A percentile compares a stretch with the other conserved stretches of the same genome.
phyloP scores from a whole-genome alignment of 2,329 filamentous ascomycete genomes.

The Penicillium sp. region DNA sequence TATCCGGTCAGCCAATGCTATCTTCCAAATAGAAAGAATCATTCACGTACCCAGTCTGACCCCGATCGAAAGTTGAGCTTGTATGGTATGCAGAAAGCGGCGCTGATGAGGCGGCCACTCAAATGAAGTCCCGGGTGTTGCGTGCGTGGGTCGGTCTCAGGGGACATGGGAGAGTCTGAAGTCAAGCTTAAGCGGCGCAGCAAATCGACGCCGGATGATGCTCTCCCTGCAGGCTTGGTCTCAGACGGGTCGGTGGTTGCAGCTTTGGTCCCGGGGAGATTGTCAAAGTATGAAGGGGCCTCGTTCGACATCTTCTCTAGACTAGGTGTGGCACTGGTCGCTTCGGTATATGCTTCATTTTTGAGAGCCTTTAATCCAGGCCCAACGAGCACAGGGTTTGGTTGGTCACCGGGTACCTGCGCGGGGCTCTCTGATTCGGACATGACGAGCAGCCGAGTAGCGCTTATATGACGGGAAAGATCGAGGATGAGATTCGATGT shows the following conservation, averaged over 20 bases:
- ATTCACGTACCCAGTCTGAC: conserved; percentile 53
- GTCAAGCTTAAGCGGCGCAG: conserved; percentile 53
- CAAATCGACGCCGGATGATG: conserved; percentile 50
- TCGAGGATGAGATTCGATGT: neutral
- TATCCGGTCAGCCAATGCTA: conserved; percentile 3
- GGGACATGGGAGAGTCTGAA: conserved; percentile 38
- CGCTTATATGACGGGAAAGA: neutral
- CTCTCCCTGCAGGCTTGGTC: conserved; percentile 38
- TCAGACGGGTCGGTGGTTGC: conserved; percentile 18
- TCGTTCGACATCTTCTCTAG: conserved; percentile 19
- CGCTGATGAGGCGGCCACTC: conserved; percentile 63
- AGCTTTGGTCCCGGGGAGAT: conserved; percentile 23
- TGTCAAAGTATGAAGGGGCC: conserved; percentile 31
- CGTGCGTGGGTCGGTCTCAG: conserved; percentile 53
- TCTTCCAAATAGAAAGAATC: neutral
- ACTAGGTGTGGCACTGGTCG: conserved; percentile 31
- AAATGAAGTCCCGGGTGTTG: conserved; percentile 58
- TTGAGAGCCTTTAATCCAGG: conserved; percentile 27
- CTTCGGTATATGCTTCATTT: conserved; percentile 28
- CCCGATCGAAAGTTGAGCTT: conserved; percentile 53
- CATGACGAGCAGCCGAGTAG: conserved; percentile 19
- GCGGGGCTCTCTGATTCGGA: conserved; percentile 25
- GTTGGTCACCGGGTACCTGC: conserved; percentile 28
- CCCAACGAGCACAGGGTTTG: conserved; percentile 31
- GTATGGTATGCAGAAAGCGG: conserved; percentile 63